Evolutionary conservation across 169 alveolate genomes (phyloP).

Genomic region (Eimeria brunetti): DNA sequence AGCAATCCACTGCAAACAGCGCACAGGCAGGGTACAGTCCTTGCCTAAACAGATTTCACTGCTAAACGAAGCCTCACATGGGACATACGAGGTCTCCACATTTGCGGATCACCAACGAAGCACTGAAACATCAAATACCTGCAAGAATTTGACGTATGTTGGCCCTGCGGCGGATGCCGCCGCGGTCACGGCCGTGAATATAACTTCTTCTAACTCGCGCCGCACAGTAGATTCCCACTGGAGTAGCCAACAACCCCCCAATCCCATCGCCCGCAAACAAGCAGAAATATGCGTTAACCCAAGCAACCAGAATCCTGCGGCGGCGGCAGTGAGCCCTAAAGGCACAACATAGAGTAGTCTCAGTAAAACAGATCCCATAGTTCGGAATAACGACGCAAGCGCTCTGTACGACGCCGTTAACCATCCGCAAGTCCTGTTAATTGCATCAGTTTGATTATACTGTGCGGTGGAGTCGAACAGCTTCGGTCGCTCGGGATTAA

Average conservation of each 20-base stretch:
- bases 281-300: constrained; percentile 30
- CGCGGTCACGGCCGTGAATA: constrained; percentile 61
- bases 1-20: constrained; percentile 71
- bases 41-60: background rate
- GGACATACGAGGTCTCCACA: background rate
- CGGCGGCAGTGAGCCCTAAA: constrained; percentile 40
- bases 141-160: constrained; percentile 42
- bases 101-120: background rate
- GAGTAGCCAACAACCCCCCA: background rate
- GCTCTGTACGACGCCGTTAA: background rate
- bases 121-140: background rate
- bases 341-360: constrained; percentile 50
- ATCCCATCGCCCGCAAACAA: constrained; percentile 25
- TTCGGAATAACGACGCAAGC: constrained; percentile 2
- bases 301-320: constrained; percentile 60
- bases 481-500: constrained; percentile 14
- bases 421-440: background rate
- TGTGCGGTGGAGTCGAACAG: background rate
- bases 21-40: background rate
- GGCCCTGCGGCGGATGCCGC: constrained; percentile 73
- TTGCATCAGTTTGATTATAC: background rate
- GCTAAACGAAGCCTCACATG: background rate
- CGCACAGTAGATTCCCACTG: constrained; percentile 57
- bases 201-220: constrained; percentile 61
- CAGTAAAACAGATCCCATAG: constrained; percentile 13